These are phyloP conservation scores for Russula brevipes DNA, from an alignment of 768 basidiomycete genomes.

Conservation along the genomic window DNA sequence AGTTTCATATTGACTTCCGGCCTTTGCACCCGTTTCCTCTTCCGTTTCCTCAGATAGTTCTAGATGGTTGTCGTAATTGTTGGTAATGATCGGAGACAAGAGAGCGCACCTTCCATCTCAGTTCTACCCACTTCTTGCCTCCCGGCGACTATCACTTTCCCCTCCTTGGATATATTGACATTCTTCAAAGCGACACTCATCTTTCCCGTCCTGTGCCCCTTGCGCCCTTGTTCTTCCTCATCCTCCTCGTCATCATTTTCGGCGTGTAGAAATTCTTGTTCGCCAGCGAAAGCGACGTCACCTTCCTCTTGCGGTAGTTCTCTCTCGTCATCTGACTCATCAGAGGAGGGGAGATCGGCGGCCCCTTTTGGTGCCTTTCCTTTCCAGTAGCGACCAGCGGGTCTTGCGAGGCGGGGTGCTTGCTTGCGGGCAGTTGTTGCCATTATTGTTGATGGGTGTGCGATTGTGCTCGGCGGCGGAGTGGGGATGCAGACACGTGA, in stretches of 20 bases:
- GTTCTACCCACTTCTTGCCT: slow-evolving; percentile 76
- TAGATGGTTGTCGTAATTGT: slow-evolving; percentile 24
- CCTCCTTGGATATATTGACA: slow-evolving; percentile 75
- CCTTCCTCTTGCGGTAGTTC: slow-evolving; percentile 43
- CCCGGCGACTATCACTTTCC: slow-evolving; percentile 75
- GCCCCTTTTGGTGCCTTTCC: slow-evolving; percentile 82
- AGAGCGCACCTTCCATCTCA: slow-evolving; percentile 39
- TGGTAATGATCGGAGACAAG: slow-evolving; percentile 21
- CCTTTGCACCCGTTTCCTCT: slow-evolving; percentile 41
- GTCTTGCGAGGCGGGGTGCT: slow-evolving; percentile 70
- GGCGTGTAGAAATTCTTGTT: slow-evolving; percentile 46
- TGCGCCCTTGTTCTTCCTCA: slow-evolving; percentile 32
- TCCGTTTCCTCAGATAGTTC: slow-evolving; percentile 42
- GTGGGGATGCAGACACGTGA: neutral
- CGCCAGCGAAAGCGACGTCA: slow-evolving; percentile 53
- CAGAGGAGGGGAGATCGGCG: slow-evolving; percentile 53
- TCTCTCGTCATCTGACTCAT: slow-evolving; percentile 43
- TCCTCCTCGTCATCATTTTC: slow-evolving; percentile 44
- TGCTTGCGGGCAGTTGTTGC: slow-evolving; percentile 46
- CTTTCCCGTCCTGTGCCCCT: slow-evolving; percentile 27
- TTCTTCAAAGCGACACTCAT: slow-evolving; percentile 76
- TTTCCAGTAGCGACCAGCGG: slow-evolving; percentile 84
- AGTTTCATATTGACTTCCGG: slow-evolving; percentile 33
- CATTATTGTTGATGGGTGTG: slow-evolving; percentile 5
- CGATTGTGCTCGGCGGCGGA: neutral